Base-by-base conservation (phyloP, 2,329 filamentous ascomycete genomes). In the Massarina eburnea region DNA sequence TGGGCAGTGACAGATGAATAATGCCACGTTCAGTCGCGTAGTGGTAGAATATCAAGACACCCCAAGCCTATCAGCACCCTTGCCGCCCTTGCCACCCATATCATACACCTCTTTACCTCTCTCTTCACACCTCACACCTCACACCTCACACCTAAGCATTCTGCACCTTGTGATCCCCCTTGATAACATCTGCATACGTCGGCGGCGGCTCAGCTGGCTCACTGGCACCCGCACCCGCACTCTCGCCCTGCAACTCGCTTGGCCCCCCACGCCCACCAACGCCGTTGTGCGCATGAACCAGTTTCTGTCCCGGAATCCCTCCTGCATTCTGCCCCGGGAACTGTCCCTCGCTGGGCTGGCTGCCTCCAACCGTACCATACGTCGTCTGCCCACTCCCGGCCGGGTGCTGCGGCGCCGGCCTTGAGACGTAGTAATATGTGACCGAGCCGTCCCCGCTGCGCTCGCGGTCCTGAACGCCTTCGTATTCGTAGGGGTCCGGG, bases 141-240 rank as follows among this genome's bases (percentile, higher is more conserved):
- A 32, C 17, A 8, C 9, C 7, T 15, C 3, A 15, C 27, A 8
- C 8, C 42, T 54, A 68, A 15, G 61, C 58, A 8, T 49, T 52
- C 51, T 97, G 94, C 40, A 96, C 79, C 80, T 97, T 97, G 72
- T 96, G 75, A 66, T 97, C 92, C 1, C 89, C 91, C 61, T 85
- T 86, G 48, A 96, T 86, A 38, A 90, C 92, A 72, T 96, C 89
- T 14, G 88, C 87, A 70, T 97, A 97, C 12, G 86, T 89, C 3
- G 94, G 92, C 33, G 92, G 91, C 29, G 73, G 70, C 24, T 81
- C 76, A 64, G 55, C 75, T 10, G 62, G 63, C 45, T 59, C 55
- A 30, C 46, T 61, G 40, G 61, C 67, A 14, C 59, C 58, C 47
- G 64, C 55, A 10, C 59, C 61, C n/a, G 26, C 27, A 21, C 12